Percentiles rank a stretch among this genome's conserved stretches.
These are phyloP conservation scores for Trametes cubensis DNA, from an alignment of 768 basidiomycete species.

Conservation along the genomic window DNA sequence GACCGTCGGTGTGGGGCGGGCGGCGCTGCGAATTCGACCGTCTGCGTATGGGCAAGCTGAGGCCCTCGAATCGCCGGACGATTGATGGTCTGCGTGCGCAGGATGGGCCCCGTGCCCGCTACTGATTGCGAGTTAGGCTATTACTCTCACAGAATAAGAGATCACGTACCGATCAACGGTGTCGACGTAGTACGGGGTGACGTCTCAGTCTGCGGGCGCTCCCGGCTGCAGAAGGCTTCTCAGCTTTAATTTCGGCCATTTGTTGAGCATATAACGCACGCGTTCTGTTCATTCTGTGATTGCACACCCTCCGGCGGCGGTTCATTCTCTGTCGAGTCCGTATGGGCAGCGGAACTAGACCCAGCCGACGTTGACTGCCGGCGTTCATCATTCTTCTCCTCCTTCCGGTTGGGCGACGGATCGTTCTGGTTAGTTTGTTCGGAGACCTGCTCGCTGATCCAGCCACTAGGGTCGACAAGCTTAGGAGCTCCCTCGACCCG, in stretches of 20 bases:
- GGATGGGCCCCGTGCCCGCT: constrained; percentile 11
- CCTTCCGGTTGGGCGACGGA: constrained; percentile 13
- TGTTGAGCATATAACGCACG: constrained; percentile 13
- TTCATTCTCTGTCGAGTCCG: constrained; percentile 12
- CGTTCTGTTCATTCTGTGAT: not conserved
- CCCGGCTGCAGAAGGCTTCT: constrained; percentile 19
- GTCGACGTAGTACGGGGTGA: constrained; percentile 13
- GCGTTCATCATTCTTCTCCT: constrained; percentile 11
- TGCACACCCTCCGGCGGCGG: not conserved
- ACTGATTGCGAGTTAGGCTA: not conserved
- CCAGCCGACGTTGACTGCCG: constrained; percentile 27
- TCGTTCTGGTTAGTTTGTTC: constrained; percentile 30
- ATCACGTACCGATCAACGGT: constrained; percentile 14
- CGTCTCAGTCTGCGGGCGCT: constrained; percentile 14
- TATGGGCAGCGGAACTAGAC: constrained; percentile 9
- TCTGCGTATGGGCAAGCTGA: constrained; percentile 45
- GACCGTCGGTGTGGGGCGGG: constrained; percentile 28
- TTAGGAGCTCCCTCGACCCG: constrained; percentile 70
- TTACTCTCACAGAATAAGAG: not conserved
- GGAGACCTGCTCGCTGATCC: constrained; percentile 53
- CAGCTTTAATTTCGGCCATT: constrained; percentile 21
- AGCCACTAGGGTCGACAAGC: constrained; percentile 74
- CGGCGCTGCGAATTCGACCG: constrained; percentile 54
- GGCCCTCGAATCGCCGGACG: constrained; percentile 16
- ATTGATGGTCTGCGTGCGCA: constrained; percentile 20